These are phyloP conservation scores for Chytriomyces sp. DNA, from an alignment of 192 early-diverging fungal genomes.

Conservation along the genomic window DNA sequence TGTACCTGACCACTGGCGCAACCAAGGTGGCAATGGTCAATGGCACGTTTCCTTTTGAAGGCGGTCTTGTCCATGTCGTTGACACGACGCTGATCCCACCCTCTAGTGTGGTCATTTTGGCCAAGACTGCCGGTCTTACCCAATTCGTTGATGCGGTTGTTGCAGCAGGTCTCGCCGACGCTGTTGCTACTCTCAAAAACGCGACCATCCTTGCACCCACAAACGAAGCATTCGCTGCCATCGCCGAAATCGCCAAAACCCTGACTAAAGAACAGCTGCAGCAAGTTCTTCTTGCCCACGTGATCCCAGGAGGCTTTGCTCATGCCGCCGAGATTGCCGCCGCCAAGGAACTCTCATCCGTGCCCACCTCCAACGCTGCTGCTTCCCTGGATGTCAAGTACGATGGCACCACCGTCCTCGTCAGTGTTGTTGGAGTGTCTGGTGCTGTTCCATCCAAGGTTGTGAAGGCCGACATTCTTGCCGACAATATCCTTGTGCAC, in stretches of 20 bases:
- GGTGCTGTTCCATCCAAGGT: conserved; percentile 44
- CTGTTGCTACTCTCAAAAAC: conserved; percentile 35
- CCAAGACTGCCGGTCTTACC: conserved; percentile 31
- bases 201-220: conserved; percentile 55
- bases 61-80: conserved; percentile 55
- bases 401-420: conserved; percentile 31
- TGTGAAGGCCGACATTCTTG: conserved; percentile 45
- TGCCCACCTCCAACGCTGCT: neutral
- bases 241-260: conserved; percentile 33
- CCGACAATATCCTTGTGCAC: conserved; percentile 48
- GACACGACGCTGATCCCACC: conserved; percentile 52
- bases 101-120: conserved; percentile 25
- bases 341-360: conserved; percentile 8
- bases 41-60: conserved; percentile 43
- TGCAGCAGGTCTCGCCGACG: conserved; percentile 30
- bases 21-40: conserved; percentile 34
- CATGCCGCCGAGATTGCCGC: conserved; percentile 43
- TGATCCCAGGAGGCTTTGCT: conserved; percentile 39
- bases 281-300: conserved; percentile 46
- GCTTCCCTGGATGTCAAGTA: conserved; percentile 22
- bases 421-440: conserved; percentile 38
- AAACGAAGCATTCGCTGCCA: conserved; percentile 48
- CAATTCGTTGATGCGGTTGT: conserved; percentile 30
- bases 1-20: neutral
- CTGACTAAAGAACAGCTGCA: conserved; percentile 37